Conservation (phyloP, 2,329 filamentous ascomycete species). For the Teratosphaeria nubilosa region DNA sequence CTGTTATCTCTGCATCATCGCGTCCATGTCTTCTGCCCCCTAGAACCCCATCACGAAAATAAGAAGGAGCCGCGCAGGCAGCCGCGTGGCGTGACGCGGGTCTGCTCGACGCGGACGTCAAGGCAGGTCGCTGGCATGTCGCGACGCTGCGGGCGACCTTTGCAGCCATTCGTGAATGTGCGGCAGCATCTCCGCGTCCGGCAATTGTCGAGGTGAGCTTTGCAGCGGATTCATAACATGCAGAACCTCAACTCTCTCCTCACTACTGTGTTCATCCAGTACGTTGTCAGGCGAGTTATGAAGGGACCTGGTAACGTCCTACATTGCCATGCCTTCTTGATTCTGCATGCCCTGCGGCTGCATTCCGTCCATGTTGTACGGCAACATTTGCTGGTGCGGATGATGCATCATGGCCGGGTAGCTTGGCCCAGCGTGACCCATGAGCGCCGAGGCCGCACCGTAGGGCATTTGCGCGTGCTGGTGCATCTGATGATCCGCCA, state of each 20-base stretch:
- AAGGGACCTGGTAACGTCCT: background rate
- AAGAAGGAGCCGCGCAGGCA: too few relatives aligned
- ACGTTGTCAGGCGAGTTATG: background rate
- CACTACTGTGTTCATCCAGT: background rate
- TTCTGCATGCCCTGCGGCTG: slow-evolving; percentile 1
- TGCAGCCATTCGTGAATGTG: background rate
- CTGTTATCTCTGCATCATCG: too few relatives aligned
- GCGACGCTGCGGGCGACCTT: background rate
- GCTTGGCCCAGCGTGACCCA: slow-evolving; percentile 5
- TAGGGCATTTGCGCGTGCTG: slow-evolving; percentile 10
- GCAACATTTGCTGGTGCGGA: slow-evolving; percentile 15
- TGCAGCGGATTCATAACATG: background rate
- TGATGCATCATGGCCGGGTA: slow-evolving; percentile 18
- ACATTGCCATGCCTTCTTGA: slow-evolving; percentile 2
- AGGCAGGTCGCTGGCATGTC: background rate
- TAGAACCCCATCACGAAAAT: too few relatives aligned
- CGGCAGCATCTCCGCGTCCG: background rate
- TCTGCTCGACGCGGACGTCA: background rate
- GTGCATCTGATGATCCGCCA: slow-evolving; percentile 7
- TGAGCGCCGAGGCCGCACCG: slow-evolving; percentile 10
- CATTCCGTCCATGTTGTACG: slow-evolving; percentile 15
- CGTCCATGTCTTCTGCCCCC: too few relatives aligned
- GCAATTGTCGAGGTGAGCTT: background rate
- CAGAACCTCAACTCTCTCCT: background rate
- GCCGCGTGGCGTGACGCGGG: too few relatives aligned